Evolutionary conservation across 805 yeast genomes (phyloP), one percentile per base, ranked within the genome.

Genomic region (Scheffersomyces amazonensis): DNA sequence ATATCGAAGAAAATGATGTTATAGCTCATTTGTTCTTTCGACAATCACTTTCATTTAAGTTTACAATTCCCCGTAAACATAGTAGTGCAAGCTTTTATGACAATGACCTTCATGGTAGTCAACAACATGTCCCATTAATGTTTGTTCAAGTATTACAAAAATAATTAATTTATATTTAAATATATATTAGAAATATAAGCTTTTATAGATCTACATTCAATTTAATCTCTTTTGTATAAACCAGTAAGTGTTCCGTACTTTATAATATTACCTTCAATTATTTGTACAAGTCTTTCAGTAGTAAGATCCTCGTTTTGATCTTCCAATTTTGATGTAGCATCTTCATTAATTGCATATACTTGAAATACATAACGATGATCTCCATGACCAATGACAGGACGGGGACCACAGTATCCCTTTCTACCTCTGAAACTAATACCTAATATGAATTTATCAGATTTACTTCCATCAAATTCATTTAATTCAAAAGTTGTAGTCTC

Each of bases 371-470:
- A 48, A 6, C 46, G 20, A 29, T 44, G 53, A 16, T 29, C 35
- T 2, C 53, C 53, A 29, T 48, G 51, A 2, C 41, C 44, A 1
- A 42, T 36, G 13, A 40, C 35, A 2, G 51, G 51, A 2, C 46
- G 27, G 2, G 49, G 46, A 16, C 51, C 51, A 8, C 32, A 13
- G 19, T 36, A 47, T 15, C 46, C 46, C 7, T 31, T 18, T 11
- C 24, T n/a, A 4, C 38, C 39, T 13, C 16, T 9, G 11, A 22
- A 15, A 9, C 36, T 34, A 5, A 13, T 15, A 23, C 48, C 52
- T 29, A 41, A 30, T 28, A 43, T 43, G 30, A 37, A 43, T 12
- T 31, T 31, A n/a, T 20, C 33, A 3, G 40, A 15, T 8, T 19
- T 20, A 3, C 32, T 21, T 16, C n/a, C n/a, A 17, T 24, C 31